Evolutionary conservation across 495 filamentous ascomycete genomes (phyloP), one percentile per base, ranked within the genome.

Genomic region (Amorphotheca resinae): DNA sequence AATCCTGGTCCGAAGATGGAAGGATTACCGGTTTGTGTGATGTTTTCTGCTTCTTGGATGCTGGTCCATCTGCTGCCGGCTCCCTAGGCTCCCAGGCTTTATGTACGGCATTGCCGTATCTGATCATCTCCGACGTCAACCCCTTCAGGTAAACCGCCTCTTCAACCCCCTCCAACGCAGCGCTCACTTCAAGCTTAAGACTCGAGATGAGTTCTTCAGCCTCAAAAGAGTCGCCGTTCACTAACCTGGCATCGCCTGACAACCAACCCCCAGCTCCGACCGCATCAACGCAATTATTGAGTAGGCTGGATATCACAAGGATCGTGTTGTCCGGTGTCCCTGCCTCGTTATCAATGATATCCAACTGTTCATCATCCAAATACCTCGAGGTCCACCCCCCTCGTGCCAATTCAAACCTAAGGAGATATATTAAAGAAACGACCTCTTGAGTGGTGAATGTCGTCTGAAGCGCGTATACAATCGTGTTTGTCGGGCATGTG

Each of bases 201-300:
- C 77, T 70, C 1, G 65, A 56, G 34, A 89, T 74, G 38, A 83
- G 69, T 51, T 81, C 76, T 33, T 76, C 73, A 2, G 68, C 63
- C 16, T 75, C 60, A 20, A 70, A 64, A 36, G 39, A 50, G 40
- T 59, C 57, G 2, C 51, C 58, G 16, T 68, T 66, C 4, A 64
- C 61, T n/a, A 69, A 50, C 32, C 68, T 59, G 3, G 68, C 59
- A 22, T 71, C 68, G 26, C 75, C 76, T 5, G 76, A 64, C 39
- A 94, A 74, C 83, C 84, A 95, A 22, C 85, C 84, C 9, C 73
- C 79, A 14, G 82, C 69, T 8, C 87, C 86, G n/a, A 94, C 72
- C 8, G 84, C 78, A 62, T 95, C 87, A 8, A 94, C 68, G 31
- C 83, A 78, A 49, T 79, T 77, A 53, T 73, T 81, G 25, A 94